Evolutionary conservation across 768 basidiomycete species (phyloP), one percentile per base, ranked within the genome.

Genomic region (Pleurotus giganteus): DNA sequence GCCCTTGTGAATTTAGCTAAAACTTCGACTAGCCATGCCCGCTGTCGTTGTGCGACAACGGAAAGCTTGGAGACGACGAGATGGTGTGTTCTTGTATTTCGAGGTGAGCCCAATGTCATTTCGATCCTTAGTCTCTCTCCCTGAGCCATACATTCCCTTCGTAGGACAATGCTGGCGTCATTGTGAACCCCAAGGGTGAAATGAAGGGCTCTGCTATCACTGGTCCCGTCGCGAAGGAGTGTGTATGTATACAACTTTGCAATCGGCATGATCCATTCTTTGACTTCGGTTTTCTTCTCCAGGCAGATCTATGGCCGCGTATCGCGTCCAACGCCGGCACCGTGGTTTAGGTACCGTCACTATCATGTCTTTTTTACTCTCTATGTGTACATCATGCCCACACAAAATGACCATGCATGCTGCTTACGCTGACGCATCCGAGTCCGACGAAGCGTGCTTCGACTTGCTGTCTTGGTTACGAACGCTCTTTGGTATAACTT

Each of bases 141-240:
- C 44, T 29, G 8, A 41, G 24, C 11, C 27, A 53, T 11, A 52
- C 53, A 42, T 52, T 27, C 34, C 15, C 26, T 17, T 27, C 44
- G 19, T 23, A 88, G 88, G 94, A 96, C 74, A 95, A 95, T 69
- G 94, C 94, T 39, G 94, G 94, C 72, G 94, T 96, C 53, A 96
- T 96, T 59, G 94, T 98, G 65, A 98, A 97, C 80, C 89, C 91
- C 68, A 98, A 98, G 83, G 96, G 96, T 66, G 97, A 99, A 80
- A 99, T 99, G 97, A 99, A 99, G 82, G 96, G 96, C 47, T 95
- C 92, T 50, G 91, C 92, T 57, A 96, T 97, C 69, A 91, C 94
- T 31, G 94, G 94, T 55, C 94, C 94, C 36, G 92, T 99, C 59
- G 97, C 96, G 77, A 99, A 98, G 85, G 96, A 98, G 92, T 98